phyloP scores from a whole-genome alignment of 345 rosid species.

The Theobroma cacao region DNA sequence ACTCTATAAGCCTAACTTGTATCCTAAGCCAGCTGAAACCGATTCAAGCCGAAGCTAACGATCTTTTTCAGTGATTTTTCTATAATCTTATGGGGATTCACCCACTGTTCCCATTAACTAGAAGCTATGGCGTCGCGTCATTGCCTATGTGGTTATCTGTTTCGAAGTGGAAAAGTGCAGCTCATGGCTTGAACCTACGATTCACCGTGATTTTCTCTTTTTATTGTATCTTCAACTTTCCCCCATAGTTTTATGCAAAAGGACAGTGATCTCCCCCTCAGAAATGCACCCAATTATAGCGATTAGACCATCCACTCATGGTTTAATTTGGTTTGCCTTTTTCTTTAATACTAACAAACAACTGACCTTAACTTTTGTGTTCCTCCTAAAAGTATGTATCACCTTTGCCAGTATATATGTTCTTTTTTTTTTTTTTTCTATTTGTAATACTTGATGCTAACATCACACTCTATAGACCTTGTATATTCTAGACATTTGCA shows the following conservation, averaged over 20 bases:
- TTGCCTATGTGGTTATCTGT: constrained; percentile 3
- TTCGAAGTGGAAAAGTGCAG: constrained; percentile 18
- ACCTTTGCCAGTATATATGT: neutral
- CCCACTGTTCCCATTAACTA: constrained; percentile 19
- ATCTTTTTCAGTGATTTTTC: neutral
- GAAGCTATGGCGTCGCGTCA: constrained; percentile 11
- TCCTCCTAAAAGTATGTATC: neutral
- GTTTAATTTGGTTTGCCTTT: neutral
- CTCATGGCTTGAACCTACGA: neutral
- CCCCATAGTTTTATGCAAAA: neutral
- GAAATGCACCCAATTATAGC: constrained; percentile 36
- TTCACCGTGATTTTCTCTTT: neutral
- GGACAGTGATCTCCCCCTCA: constrained; percentile 29
- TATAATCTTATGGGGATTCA: constrained; percentile 2
- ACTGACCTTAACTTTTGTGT: constrained; percentile 5
- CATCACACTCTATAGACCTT: neutral
- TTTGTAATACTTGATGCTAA: constrained; percentile 10
- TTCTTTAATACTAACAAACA: constrained; percentile 22
- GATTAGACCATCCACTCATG: constrained; percentile 29
- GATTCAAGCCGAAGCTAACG: neutral
- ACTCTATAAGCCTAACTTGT: neutral
- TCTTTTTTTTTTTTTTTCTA: neutral
- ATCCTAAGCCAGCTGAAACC: neutral
- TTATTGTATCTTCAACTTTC: neutral
- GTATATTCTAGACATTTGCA: neutral